Percentiles rank a stretch among this genome's conserved stretches.
These are phyloP conservation scores for Colletotrichum sp. DNA, from an alignment of 2,329 filamentous ascomycete species.

Conservation along the genomic window DNA sequence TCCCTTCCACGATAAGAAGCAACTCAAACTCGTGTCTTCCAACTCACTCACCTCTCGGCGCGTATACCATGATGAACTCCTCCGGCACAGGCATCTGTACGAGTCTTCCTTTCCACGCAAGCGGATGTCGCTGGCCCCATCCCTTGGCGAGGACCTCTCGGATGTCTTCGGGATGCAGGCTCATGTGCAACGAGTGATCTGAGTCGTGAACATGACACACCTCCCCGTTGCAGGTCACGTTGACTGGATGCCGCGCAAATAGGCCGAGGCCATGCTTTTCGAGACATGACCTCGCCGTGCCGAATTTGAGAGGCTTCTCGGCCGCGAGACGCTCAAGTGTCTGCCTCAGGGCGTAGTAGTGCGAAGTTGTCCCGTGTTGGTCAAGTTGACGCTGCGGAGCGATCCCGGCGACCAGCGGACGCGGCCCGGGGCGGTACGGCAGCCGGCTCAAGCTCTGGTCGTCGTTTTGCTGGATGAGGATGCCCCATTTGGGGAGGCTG, in stretches of 20 bases:
- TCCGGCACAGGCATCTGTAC: conserved; percentile 69
- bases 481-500: conserved; percentile 60
- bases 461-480: conserved; percentile 48
- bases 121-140: conserved; percentile 76
- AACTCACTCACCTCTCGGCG: conserved; percentile 60
- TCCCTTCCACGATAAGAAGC: not conserved
- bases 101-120: conserved; percentile 71
- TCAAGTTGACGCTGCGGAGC: conserved; percentile 82
- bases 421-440: conserved; percentile 64
- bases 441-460: conserved; percentile 42
- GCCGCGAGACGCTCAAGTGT: conserved; percentile 57
- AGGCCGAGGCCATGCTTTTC: conserved; percentile 83
- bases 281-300: conserved; percentile 74
- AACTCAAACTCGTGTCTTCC: not conserved
- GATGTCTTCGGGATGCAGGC: conserved; percentile 80
- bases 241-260: conserved; percentile 70
- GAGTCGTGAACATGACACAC: conserved; percentile 80
- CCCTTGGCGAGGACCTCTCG: conserved; percentile 73
- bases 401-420: conserved; percentile 75
- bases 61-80: conserved; percentile 84
- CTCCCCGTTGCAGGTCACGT: conserved; percentile 79
- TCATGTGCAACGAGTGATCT: conserved; percentile 80
- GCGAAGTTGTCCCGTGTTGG: conserved; percentile 61
- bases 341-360: conserved; percentile 60
- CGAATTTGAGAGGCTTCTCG: conserved; percentile 52